These are phyloP conservation scores for Paecilomyces sp. DNA, from an alignment of 2,329 filamentous ascomycete species.

Conservation along the genomic window DNA sequence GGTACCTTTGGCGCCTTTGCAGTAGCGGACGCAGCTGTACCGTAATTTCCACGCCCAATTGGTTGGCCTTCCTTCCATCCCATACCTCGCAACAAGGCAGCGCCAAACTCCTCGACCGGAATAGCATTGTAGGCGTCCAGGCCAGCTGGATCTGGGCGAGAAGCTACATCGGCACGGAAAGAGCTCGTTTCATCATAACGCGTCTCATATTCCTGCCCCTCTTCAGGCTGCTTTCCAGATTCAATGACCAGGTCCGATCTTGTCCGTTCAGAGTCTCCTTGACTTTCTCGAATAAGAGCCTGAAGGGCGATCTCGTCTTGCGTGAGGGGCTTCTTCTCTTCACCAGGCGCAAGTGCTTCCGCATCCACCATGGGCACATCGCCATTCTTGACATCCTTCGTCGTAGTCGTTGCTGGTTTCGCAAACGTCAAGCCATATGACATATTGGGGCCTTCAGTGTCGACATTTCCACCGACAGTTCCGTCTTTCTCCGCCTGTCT, in stretches of 20 bases:
- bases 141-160: constrained; percentile 67
- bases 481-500: constrained; percentile 34
- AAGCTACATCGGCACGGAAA: constrained; percentile 61
- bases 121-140: constrained; percentile 81
- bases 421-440: constrained; percentile 49
- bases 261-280: constrained; percentile 31
- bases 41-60: constrained; percentile 50
- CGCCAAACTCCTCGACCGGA: constrained; percentile 91
- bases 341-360: constrained; percentile 6
- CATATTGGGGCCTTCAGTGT: constrained; percentile 46
- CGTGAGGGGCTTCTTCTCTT: constrained; percentile 33
- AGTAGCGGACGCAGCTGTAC: constrained; percentile 18
- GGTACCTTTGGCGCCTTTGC: constrained; percentile 55
- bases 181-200: constrained; percentile 46
- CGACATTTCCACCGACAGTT: constrained; percentile 28
- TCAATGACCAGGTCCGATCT: constrained; percentile 49
- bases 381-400: constrained; percentile 12
- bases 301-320: constrained; percentile 60
- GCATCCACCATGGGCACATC: constrained; percentile 23
- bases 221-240: constrained; percentile 18
- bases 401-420: constrained; percentile 15
- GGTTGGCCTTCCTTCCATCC: constrained; percentile 74
- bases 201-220: constrained; percentile 14
- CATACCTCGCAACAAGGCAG: constrained; percentile 84
- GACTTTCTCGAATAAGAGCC: constrained; percentile 54